A percentile compares a stretch with the other conserved stretches of the same genome.
These are phyloP conservation scores for Asterella californica DNA, from an alignment of 225 moss, liverwort and hornwort genomes.

Conservation along the genomic window DNA sequence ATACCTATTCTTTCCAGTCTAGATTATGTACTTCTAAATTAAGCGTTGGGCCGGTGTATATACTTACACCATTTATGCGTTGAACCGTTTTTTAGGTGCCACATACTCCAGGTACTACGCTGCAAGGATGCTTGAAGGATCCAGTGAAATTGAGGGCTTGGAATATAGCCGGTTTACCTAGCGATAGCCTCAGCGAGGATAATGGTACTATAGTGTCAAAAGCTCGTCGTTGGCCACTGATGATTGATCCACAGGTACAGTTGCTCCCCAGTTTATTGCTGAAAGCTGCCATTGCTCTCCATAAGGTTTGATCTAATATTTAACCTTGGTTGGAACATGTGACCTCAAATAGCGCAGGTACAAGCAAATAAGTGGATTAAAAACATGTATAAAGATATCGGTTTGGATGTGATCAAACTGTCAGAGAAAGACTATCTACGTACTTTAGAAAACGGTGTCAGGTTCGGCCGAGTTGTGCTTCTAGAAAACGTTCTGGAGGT, in stretches of 20 bases:
- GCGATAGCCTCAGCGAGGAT: constrained; percentile 90
- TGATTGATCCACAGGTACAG: constrained; percentile 91
- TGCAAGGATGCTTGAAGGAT: constrained; percentile 71
- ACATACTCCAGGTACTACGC: constrained; percentile 63
- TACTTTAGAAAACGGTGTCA: constrained; percentile 79
- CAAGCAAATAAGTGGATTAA: constrained; percentile 98
- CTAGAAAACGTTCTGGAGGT: constrained; percentile 79
- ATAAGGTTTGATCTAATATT: neutral
- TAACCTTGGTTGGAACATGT: neutral
- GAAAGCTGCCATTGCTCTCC: too few species aligned
- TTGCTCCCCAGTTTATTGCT: neutral
- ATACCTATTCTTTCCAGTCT: neutral
- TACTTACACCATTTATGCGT: too few species aligned
- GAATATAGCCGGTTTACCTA: constrained; percentile 89
- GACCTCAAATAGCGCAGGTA: constrained; percentile 38
- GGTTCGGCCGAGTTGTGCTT: constrained; percentile 64
- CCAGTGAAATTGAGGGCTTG: constrained; percentile 76
- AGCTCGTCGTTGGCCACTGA: constrained; percentile 83
- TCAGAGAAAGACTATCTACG: constrained; percentile 82
- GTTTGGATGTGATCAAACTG: constrained; percentile 79
- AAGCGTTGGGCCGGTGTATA: too few species aligned
- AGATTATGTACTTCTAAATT: too few species aligned
- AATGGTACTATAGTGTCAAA: constrained; percentile 87
- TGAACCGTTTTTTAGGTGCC: constrained; percentile 45
- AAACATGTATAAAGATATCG: constrained; percentile 83